phyloP scores from a whole-genome alignment of 495 filamentous ascomycete genomes.

The Penicillium cosmopolitanum region DNA sequence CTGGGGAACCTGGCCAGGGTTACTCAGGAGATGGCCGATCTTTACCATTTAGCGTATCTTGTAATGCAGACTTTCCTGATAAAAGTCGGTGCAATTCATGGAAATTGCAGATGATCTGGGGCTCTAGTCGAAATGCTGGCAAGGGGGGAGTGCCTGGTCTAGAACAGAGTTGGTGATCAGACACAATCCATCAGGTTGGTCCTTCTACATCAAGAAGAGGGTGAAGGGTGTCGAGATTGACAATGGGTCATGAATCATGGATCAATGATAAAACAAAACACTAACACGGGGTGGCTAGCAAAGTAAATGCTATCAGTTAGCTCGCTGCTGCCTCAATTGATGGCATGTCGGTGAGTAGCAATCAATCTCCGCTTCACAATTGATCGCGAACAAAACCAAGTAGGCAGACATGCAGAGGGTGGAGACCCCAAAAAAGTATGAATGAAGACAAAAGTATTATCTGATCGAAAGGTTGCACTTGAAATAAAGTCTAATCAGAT shows the following conservation, averaged over 20 bases:
- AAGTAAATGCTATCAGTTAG: neutral
- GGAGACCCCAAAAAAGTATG: neutral
- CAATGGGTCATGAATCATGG: neutral
- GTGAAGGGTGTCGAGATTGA: neutral
- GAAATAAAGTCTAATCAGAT: constrained; percentile 3
- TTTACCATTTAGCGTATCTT: neutral
- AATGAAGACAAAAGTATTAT: neutral
- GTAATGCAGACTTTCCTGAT: neutral
- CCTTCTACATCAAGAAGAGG: too few species aligned
- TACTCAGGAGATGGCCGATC: neutral
- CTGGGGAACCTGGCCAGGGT: neutral
- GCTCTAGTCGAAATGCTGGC: neutral
- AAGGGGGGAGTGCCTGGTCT: neutral
- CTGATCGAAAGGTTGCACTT: constrained; percentile 3
- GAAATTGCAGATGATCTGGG: too few species aligned
- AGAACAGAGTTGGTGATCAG: neutral
- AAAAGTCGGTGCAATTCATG: neutral
- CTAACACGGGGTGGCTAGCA: neutral
- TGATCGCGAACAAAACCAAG: neutral
- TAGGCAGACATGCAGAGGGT: neutral
- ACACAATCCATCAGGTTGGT: neutral
- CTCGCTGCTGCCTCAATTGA: neutral
- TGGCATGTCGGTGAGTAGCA: too few species aligned
- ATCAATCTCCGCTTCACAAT: too few species aligned
- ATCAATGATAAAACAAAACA: neutral